Evolutionary conservation across 1,284 basidiomycete genomes (phyloP), one percentile per base, ranked within the genome.

Genomic region (Peniophora sp.): DNA sequence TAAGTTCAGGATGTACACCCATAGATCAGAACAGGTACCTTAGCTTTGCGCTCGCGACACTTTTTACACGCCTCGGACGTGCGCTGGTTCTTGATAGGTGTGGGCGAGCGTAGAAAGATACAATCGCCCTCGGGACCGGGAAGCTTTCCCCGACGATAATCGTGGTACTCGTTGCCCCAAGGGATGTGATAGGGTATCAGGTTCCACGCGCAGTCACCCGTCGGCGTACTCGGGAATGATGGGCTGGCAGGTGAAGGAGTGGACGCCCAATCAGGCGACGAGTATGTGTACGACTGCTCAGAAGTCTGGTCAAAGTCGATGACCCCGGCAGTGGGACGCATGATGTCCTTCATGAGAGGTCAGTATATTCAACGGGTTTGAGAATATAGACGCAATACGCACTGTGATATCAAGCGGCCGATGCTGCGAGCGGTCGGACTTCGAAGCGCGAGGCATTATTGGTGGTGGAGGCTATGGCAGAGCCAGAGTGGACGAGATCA

Each of bases 11-110:
- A n/a, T n/a, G n/a, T n/a, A n/a, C n/a, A n/a, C n/a, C n/a, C n/a
- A n/a, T n/a, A n/a, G n/a, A n/a, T n/a, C n/a, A 14, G 3, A 36
- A 8, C 1, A 49, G 62, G 47, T 51, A 73, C 72, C 67, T 74
- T 74, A 10, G 72, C 71, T 55, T 74, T 74, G 34, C 72, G 65
- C 51, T 72, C 68, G 23, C 72, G 67, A 57, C 72, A 74, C 51
- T 68, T 71, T 53, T 68, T 66, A 58, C 72, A 74, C 8, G 72
- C 72, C 54, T 70, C 68, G 17, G 63, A 60, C 1, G 71, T 72
- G 35, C 69, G 66, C 47, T 66, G 60, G 57, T 70, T 68, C 54
- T 68, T 69, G 49, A 70, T 56, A 5, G 70, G 70, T 3, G 70
- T 72, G 15, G 70, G 70, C 17, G 70, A 70, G 45, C 71, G 68